Evolutionary conservation across 2,329 filamentous ascomycete species (phyloP).

Genomic region (Exophiala calicioides): DNA sequence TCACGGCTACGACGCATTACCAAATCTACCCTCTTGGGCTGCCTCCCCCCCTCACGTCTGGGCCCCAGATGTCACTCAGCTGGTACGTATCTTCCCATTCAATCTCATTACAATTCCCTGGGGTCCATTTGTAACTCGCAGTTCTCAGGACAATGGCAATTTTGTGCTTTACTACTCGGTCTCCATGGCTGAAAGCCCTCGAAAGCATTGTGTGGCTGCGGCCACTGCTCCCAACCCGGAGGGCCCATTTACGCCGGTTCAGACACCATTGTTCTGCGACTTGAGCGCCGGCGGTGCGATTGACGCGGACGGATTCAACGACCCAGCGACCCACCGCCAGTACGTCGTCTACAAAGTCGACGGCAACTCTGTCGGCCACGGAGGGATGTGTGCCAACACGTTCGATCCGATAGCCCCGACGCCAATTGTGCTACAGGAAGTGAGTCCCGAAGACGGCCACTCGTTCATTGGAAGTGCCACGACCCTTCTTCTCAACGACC

Average conservation of each 20-base stretch:
- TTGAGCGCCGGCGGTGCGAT: conserved; percentile 59
- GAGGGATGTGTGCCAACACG: conserved; percentile 51
- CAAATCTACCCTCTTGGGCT: conserved; percentile 53
- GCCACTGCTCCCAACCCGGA: conserved; percentile 51
- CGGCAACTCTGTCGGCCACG: conserved; percentile 57
- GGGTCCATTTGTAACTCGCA: conserved; percentile 60
- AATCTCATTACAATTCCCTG: no score
- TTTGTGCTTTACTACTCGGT: conserved; percentile 59
- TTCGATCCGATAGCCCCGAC: conserved; percentile 37
- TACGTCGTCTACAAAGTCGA: conserved; percentile 70
- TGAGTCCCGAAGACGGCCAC: conserved; percentile 47
- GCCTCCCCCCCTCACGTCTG: conserved; percentile 48
- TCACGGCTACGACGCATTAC: conserved; percentile 51
- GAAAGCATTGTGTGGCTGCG: conserved; percentile 58
- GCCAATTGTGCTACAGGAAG: conserved; percentile 43
- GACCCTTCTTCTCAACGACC: conserved; percentile 63
- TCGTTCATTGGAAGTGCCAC: conserved; percentile 54
- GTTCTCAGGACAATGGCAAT: conserved; percentile 37
- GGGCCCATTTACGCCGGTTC: conserved; percentile 56
- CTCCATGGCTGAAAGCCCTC: conserved; percentile 42
- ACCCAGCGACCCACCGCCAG: conserved; percentile 52
- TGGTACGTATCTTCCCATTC: conserved; percentile 36
- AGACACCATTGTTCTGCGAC: conserved; percentile 55
- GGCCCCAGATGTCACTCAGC: conserved; percentile 61
- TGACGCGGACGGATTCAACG: conserved; percentile 61